Base-by-base conservation (phyloP, 192 early-diverging fungal genomes). In the Kickxella alabastrina region DNA sequence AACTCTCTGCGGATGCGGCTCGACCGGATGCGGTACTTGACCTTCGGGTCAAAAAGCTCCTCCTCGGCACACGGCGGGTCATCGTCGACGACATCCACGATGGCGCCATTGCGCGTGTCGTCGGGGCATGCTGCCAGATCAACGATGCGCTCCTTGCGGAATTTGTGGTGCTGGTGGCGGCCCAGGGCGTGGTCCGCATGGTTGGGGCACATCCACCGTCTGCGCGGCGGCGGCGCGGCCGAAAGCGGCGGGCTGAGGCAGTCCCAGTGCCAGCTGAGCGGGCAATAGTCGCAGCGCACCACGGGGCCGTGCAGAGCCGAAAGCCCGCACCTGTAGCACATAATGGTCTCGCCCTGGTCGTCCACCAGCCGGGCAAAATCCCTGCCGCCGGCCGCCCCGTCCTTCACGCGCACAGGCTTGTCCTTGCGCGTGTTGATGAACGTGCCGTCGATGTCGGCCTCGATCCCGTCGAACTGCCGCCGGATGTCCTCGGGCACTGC, bases 151-250 rank as follows among this genome's bases (percentile, higher is more conserved):
- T 69, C 65, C 39, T 69, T 76, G 54, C 67, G 54, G 46, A 76
- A 69, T 55, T 55, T 65, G 72, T 56, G 60, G 32, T 55, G 62
- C 19, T 61, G 66, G 38, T 61, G 58, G 34, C 66, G 61, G 17
- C 28, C 43, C 56, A 69, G 44, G 7, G 58, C 66, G 19, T 76
- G 73, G 34, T 76, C 73, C 12, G 67, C 73, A 43, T 76, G 73
- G 41, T 68, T 69, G 13, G 73, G 73, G 34, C 73, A 76, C 73
- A 76, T 76, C 73, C 73, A 76, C 27, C 57, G 52, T 27, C 56
- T 55, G 29, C 50, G 62, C 17, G 65, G 42, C 35, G 62, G 66
- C 26, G 73, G 73, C 25, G 66, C 57, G 1, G 58, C 65, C 6
- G 62, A 65, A 7, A 76, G 57, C 45, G 73, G 73, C 44, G 66